Base-by-base conservation (phyloP, 192 early-diverging fungal species). In the Nowakowskiella sp. region DNA sequence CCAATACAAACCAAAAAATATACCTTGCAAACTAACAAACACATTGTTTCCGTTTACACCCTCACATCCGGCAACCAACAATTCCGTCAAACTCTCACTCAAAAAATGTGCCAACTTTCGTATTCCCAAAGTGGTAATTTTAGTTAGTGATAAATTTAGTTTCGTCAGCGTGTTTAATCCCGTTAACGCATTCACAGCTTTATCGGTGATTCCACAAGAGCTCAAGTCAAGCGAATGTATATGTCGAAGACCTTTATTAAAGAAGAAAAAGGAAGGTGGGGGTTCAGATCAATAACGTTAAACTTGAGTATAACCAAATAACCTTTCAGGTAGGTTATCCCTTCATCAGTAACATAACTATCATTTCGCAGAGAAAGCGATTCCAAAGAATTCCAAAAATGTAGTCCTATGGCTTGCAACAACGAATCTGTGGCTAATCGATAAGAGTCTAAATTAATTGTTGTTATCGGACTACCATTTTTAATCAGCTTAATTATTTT, bases 381-480 rank as follows among this genome's bases (percentile, higher is more conserved):
- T 6, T 13, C 13, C 4, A 64, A 24, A 5, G 46, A 52, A 27
- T 25, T 16, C n/a, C 32, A 64, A 42, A 52, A 51, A 7, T 32
- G 42, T 21, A 31, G 24, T 4, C 48, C 19, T 26, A 59, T 49
- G 9, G 54, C 54, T 30, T 58, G 55, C 22, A 64, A 31, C 30
- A 64, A 57, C 0, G 56, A 60, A 31, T 64, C 62, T 42, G 62
- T 64, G 4, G 62, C 56, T 7, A 64, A 46, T 44, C 31, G 31
- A 27, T 64, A 64, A 2, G 45, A 49, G 36, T 59, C 62, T 8
- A 64, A 44, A 30, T 55, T 44, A 26, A 32, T 48, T 19, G 51
- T 16, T 16, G 7, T 42, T 1, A 55, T 31, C 44, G 57, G 47
- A 33, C 56, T 32, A n/a, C 9, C 47, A 22, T 1, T 22, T 28